Base-by-base conservation (phyloP, 345 rosid species). In the Xanthoceras sorbifolium region DNA sequence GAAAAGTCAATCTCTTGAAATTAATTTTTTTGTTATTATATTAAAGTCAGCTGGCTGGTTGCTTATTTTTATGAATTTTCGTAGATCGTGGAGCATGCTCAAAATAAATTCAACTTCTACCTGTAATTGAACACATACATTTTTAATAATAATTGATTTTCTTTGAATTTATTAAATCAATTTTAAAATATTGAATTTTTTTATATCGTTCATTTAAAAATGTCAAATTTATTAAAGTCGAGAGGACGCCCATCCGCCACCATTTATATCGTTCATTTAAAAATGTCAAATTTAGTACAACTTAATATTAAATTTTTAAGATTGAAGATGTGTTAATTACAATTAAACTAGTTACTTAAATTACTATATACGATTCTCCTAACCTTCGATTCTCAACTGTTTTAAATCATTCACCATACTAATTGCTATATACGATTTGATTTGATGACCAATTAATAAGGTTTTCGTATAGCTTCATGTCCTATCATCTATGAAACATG, bases 21-120 rank as follows among this genome's bases (percentile, higher is more conserved):
- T 31, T 54, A 15, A 10, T 48, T 31, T 40, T 54, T n/a, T 59
- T 23, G 18, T 34, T 17, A 32, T 32, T 14, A 14, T 20, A 15
- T 15, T 17, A 64, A 64, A 64, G 68, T 34, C 46, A 34, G 68
- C 46, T 64, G 26, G 68, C 20, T 64, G 38, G 68, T 20, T 32
- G 25, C 9, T 22, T 28, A 8, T 17, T 64, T 15, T 15, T 20
- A 34, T 32, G 38, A 64, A 57, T 50, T 50, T n/a, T 18, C 7
- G 55, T 17, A 50, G 0, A 14, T 25, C 20, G 4, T 4, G 11
- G 1, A n/a, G 11, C 63, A n/a, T 61, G 32, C 66, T 28, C 38
- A 15, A 64, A 34, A 64, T 9, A 17, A 64, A 57, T 57, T 22
- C 62, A 57, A 57, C 28, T 6, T 28, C 62, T 28, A 57, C 62